These are phyloP conservation scores for Beauveria scarabaeidicola DNA, from an alignment of 2,329 filamentous ascomycete species.

Conservation along the genomic window DNA sequence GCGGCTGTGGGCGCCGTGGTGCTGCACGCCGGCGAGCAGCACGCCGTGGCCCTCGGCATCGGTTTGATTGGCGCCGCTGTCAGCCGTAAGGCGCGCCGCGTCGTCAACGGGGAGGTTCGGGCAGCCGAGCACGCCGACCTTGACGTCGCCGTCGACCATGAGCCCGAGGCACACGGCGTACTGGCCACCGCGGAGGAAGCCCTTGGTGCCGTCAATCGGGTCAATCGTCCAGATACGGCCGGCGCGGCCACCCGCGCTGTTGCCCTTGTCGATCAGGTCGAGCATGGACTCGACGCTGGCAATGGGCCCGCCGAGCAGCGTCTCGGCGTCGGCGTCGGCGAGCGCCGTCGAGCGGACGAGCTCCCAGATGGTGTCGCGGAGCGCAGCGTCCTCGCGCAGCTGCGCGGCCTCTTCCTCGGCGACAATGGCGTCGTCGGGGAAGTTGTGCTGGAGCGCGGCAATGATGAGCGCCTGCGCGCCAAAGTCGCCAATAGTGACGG, in stretches of 20 bases:
- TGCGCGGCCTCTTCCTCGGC: constrained; percentile 88
- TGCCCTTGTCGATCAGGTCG: constrained; percentile 57
- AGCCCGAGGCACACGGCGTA: constrained; percentile 92
- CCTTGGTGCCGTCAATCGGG: constrained; percentile 96
- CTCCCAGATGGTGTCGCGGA: constrained; percentile 69
- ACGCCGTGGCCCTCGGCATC: constrained; percentile 69
- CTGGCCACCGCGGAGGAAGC: constrained; percentile 90
- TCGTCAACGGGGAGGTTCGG: constrained; percentile 92
- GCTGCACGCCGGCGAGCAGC: constrained; percentile 74
- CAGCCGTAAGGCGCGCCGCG: constrained; percentile 46
- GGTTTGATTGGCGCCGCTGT: constrained; percentile 65
- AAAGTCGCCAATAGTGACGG: constrained; percentile 96
- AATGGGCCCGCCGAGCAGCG: constrained; percentile 60
- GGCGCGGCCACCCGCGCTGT: constrained; percentile 59
- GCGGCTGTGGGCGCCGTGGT: constrained; percentile 72
- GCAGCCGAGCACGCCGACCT: constrained; percentile 89
- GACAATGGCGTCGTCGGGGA: constrained; percentile 84
- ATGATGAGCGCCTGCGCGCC: constrained; percentile 97
- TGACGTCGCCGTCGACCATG: constrained; percentile 87
- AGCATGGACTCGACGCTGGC: constrained; percentile 59
- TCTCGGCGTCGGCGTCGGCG: constrained; percentile 46
- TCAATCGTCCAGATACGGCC: constrained; percentile 94
- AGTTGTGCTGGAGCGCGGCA: constrained; percentile 76
- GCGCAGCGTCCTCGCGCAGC: constrained; percentile 60
- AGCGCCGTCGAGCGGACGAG: constrained; percentile 68